A percentile compares a stretch with the other conserved stretches of the same genome.
Evolutionary conservation across 2,329 filamentous ascomycete genomes (phyloP).

Genomic region (Pyricularia sp.): DNA sequence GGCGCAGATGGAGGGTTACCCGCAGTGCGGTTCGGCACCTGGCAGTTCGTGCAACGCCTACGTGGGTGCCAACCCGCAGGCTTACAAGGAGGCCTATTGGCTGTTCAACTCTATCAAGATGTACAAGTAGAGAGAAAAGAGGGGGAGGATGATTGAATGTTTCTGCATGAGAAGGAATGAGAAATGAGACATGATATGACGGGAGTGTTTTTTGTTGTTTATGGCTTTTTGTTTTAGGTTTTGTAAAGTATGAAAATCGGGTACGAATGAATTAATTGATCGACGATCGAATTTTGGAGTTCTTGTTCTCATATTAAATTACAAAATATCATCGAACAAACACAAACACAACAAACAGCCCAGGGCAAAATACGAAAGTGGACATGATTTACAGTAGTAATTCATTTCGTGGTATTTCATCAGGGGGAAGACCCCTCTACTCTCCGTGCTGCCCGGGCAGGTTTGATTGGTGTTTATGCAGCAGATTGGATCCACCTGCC

Average conservation of each 20-base stretch:
- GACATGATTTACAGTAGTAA: too few species aligned
- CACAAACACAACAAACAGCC: too few species aligned
- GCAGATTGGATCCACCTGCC: not conserved
- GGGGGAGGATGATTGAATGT: too few species aligned
- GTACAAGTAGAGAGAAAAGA: constrained; percentile 16
- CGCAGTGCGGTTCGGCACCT: constrained; percentile 10
- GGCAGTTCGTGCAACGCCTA: constrained; percentile 36
- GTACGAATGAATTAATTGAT: not conserved
- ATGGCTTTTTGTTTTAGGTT: too few species aligned
- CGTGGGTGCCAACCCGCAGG: constrained; percentile 46
- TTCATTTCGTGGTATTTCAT: too few species aligned
- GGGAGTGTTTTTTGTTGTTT: not conserved
- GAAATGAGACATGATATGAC: not conserved
- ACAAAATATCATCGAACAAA: too few species aligned
- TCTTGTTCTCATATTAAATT: not conserved
- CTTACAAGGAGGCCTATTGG: constrained; percentile 51
- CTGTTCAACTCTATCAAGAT: constrained; percentile 41
- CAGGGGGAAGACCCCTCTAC: too few species aligned
- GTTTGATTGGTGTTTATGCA: not conserved
- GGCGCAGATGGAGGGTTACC: constrained; percentile 11
- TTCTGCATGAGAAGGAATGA: not conserved
- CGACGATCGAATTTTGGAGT: not conserved
- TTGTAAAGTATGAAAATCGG: too few species aligned
- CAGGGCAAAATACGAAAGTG: too few species aligned
- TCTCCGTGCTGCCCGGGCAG: not conserved